Conservation (phyloP, 2,329 filamentous ascomycete species). For the Lachnellula arida region DNA sequence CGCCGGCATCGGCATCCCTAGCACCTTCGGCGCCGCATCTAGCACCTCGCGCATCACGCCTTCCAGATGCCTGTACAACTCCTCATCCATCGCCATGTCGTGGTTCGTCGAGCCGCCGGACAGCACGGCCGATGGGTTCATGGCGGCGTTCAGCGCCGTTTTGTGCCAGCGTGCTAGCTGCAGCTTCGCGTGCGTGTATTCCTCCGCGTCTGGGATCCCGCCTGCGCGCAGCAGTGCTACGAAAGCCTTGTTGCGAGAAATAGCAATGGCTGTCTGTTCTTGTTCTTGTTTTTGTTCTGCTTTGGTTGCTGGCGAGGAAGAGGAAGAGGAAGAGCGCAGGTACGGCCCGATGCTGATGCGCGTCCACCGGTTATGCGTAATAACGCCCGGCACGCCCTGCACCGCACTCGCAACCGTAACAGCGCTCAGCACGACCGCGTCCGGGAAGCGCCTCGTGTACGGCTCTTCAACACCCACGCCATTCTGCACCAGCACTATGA, state of each 20-base stretch:
- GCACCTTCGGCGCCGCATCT: conserved; percentile 55
- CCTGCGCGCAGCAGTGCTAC: conserved; percentile 42
- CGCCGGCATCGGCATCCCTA: conserved; percentile 56
- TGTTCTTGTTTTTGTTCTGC: conserved; percentile 37
- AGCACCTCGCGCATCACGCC: conserved; percentile 69
- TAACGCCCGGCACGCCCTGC: conserved; percentile 56
- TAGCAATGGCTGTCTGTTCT: conserved; percentile 12
- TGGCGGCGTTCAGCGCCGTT: conserved; percentile 69
- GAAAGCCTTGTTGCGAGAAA: conserved; percentile 41
- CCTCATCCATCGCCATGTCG: conserved; percentile 59
- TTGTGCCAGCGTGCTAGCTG: conserved; percentile 73
- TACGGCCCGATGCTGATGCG: conserved; percentile 66
- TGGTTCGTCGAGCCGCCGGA: conserved; percentile 60
- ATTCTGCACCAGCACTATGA: conserved; percentile 30
- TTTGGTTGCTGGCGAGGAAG: too few species aligned
- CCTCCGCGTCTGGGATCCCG: conserved; percentile 60
- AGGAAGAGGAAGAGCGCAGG: conserved; percentile 33
- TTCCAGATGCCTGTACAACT: conserved; percentile 56
- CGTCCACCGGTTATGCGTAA: conserved; percentile 71
- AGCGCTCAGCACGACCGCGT: conserved; percentile 57
- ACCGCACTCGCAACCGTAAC: conserved; percentile 67
- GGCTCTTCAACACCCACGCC: conserved; percentile 41
- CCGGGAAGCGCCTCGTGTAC: conserved; percentile 57
- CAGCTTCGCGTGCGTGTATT: conserved; percentile 59
- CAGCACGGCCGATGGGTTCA: conserved; percentile 69